Percentiles rank a stretch among this genome's conserved stretches.
Conservation (phyloP, 176 grass and related monocot genomes). For the Phragmites australis region DNA sequence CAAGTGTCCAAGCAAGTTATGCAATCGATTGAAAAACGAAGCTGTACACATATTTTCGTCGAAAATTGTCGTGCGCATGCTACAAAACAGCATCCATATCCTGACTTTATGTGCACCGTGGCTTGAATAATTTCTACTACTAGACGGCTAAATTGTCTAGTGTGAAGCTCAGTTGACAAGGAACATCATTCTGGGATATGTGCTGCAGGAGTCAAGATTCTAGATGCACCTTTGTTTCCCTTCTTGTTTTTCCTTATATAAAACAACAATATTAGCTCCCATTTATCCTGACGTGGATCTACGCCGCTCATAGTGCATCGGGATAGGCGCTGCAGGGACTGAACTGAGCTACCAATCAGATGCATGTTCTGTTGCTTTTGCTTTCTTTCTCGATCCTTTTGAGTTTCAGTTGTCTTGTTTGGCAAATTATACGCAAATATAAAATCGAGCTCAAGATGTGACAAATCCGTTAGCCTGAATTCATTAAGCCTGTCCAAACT, state of each 20-base stretch:
- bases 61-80: background rate
- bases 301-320: too few species aligned
- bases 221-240: background rate
- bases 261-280: background rate
- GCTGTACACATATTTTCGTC: background rate
- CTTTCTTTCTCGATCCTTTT: background rate
- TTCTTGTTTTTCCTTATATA: background rate
- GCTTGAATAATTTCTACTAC: background rate
- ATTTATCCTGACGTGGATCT: background rate
- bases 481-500: background rate
- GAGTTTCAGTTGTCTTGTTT: background rate
- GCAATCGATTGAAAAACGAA: background rate
- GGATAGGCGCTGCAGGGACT: too few species aligned
- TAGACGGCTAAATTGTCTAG: conserved; percentile 38
- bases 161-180: conserved; percentile 13
- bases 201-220: conserved; percentile 33
- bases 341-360: background rate
- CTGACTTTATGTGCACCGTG: conserved; percentile 7
- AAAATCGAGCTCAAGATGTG: too few species aligned
- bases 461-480: background rate
- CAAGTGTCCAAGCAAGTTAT: background rate
- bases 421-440: background rate
- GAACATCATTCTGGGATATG: background rate
- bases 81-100: background rate
- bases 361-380: background rate